Evolutionary conservation across 2,329 filamentous ascomycete genomes (phyloP), one percentile per base, ranked within the genome.

Genomic region (Neonectria coccinea): DNA sequence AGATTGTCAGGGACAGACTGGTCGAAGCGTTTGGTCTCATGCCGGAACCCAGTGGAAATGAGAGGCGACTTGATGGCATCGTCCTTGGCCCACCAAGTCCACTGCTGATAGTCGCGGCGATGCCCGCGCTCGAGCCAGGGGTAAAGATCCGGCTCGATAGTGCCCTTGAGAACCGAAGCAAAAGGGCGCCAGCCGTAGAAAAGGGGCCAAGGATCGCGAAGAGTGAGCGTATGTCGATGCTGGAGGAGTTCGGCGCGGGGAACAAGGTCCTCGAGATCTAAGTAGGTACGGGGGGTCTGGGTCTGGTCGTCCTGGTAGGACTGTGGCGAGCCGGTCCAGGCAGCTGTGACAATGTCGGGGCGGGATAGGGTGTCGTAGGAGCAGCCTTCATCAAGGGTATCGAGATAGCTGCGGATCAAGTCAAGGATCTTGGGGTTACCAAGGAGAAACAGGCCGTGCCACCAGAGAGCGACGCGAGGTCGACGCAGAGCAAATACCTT

Each of bases 401-500:
- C 67, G 20, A 75, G 69, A 53, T 74, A 75, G 54, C 51, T 68
- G 20, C 44, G 56, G 16, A 75, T 74, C 36, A 67, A 64, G 8
- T 74, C 68, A 2, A 75, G 20, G 10, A 72, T 55, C 5, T 59
- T 66, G 10, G 65, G 6, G 45, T 69, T 66, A 0, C 71, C 72
- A 4, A 75, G 69, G 36, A 73, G 67, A 54, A 75, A 75, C 4
- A 75, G 67, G 12, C 72, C 74, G 29, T 74, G 65, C 74, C 74
- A 75, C 74, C 73, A 75, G 27, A 75, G 65, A 2, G 68, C 72
- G 41, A 74, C 70, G 9, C 74, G 68, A 31, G 74, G 73, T 31
- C 74, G 73, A n/a, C 73, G 70, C 29, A 68, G 56, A 12, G 66
- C 58, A 48, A 75, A 75, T 5, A 73, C 52, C 25, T 71, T 73